A percentile compares a stretch with the other conserved stretches of the same genome.
These are phyloP conservation scores for Trametes cinnabarina DNA, from an alignment of 768 basidiomycete species.

Conservation along the genomic window DNA sequence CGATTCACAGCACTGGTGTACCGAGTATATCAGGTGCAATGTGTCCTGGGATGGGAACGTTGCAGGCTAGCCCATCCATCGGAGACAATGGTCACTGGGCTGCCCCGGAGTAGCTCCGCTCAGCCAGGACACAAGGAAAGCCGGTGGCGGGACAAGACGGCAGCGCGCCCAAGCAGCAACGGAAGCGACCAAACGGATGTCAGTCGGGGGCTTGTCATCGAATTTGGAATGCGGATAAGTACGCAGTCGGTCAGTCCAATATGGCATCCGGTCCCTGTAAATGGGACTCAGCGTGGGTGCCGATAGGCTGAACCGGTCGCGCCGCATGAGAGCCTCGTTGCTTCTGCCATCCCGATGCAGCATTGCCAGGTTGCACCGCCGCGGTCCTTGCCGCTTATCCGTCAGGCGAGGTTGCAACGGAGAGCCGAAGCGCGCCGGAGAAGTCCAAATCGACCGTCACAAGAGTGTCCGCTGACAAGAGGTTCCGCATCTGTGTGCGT, in stretches of 20 bases:
- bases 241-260: not conserved
- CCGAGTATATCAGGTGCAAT: conserved; percentile 1
- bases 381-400: conserved; percentile 1
- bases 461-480: not conserved
- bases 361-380: conserved; percentile 9
- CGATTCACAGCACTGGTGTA: not conserved
- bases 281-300: not conserved
- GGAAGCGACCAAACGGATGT: not conserved
- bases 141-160: not conserved
- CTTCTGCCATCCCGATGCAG: conserved; percentile 7
- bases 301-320: not conserved
- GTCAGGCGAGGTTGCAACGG: conserved; percentile 1
- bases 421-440: not conserved
- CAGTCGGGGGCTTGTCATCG: not conserved
- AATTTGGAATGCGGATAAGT: not conserved
- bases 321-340: conserved; percentile 10
- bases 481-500: not conserved
- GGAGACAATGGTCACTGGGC: not conserved
- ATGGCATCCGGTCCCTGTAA: not conserved
- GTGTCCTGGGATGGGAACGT: not conserved
- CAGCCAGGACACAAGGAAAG: not conserved
- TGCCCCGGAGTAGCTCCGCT: too few relatives aligned
- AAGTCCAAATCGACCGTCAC: not conserved
- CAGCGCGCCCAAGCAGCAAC: not conserved
- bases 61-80: not conserved